phyloP scores from a whole-genome alignment of 805 yeast genomes.

The Candida nemodendra region DNA sequence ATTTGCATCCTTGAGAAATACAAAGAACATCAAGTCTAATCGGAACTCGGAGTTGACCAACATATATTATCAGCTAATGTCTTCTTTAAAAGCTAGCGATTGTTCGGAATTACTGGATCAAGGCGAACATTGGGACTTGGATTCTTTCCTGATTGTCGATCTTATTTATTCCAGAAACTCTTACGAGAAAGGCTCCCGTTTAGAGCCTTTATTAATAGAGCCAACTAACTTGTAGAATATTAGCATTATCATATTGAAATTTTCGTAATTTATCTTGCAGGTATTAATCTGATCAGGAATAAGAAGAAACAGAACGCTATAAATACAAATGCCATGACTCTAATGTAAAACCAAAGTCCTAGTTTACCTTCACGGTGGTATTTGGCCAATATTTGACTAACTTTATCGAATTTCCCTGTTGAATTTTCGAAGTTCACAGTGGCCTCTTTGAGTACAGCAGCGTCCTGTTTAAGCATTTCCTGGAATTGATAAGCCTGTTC shows the following conservation, averaged over 20 bases:
- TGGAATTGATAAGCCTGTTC: conserved; percentile 34
- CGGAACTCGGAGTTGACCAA: conserved; percentile 1
- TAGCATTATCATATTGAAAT: neutral
- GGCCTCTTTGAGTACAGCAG: conserved; percentile 32
- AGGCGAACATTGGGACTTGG: conserved; percentile 19
- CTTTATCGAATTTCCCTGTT: conserved; percentile 27
- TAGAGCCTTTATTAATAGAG: conserved; percentile 24
- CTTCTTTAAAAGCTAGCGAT: conserved; percentile 1
- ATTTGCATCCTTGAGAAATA: conserved; percentile 5
- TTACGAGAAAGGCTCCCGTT: conserved; percentile 27
- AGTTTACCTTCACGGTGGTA: conserved; percentile 34
- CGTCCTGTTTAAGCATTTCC: conserved; percentile 32
- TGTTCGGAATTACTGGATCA: neutral
- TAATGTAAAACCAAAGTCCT: conserved; percentile 33
- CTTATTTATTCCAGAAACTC: conserved; percentile 16
- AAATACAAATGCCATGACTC: conserved; percentile 24
- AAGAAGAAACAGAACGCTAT: conserved; percentile 26
- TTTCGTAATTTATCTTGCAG: conserved; percentile 34
- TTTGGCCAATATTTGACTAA: conserved; percentile 26
- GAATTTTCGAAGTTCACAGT: conserved; percentile 33
- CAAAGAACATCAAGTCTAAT: neutral
- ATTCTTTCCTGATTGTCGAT: conserved; percentile 16
- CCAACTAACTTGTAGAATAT: conserved; percentile 14
- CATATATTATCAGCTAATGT: conserved; percentile 3
- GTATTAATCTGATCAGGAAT: conserved; percentile 30